Evolutionary conservation across 495 filamentous ascomycete species (phyloP), one percentile per base, ranked within the genome.

Genomic region (Collariella sp.): DNA sequence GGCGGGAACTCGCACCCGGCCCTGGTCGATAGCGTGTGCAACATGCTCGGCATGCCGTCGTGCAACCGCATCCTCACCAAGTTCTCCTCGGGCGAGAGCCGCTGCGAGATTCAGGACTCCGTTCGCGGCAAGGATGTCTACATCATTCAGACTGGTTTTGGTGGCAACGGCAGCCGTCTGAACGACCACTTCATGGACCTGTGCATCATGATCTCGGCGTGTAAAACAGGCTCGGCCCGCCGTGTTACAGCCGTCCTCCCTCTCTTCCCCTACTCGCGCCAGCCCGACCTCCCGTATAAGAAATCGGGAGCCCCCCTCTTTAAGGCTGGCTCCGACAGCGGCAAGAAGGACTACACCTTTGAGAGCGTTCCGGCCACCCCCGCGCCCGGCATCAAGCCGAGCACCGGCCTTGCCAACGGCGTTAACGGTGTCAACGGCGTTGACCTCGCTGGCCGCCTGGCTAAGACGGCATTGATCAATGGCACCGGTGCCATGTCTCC

Each of bases 121-220:
- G 94, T 98, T 24, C 89, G 93, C 62, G 93, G 86, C 58, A 98
- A 98, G 67, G 93, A 97, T 79, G 91, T 98, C 63, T 96, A 94
- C 73, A 94, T 96, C 68, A 88, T 97, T 59, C 90, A 97, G 67
- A 88, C 86, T 9, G 59, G 59, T 40, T 69, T 66, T 34, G 90
- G 90, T 48, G 64, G 56, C 46, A 88, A 60, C 22, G 59, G 56
- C 42, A 62, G 57, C 44, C 52, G 56, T 58, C 46, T 96, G 70
- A 98, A 98, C 65, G 93, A 98, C 66, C 83, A 94, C 69, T 78
- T 98, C 34, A 85, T 98, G 75, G 93, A 98, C 61, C 83, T 98
- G 36, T 85, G 95, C 64, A 96, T 98, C 74, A 95, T 81, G 78
- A 91, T 98, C 55, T 95, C 89, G 22, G 93, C 93, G 56, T 97